phyloP scores from a whole-genome alignment of 2,329 filamentous ascomycete genomes.

The Teratosphaeria gauchensis region DNA sequence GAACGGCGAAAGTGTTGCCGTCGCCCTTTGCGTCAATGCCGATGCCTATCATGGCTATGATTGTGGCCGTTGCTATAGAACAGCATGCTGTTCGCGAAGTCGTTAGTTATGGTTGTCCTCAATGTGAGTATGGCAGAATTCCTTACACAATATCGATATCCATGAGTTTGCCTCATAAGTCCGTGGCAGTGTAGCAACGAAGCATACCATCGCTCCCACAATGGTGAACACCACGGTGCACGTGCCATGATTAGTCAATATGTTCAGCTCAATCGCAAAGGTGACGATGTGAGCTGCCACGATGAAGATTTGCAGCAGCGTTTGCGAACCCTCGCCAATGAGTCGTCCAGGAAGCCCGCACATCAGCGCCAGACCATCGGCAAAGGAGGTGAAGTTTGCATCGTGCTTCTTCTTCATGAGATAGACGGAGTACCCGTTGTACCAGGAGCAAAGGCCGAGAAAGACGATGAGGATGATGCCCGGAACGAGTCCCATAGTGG shows the following conservation, averaged over 20 bases:
- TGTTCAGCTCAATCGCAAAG: conserved; percentile 59
- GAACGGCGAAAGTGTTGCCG: conserved; percentile 28
- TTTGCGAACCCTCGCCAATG: conserved; percentile 51
- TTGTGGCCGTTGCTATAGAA: conserved; percentile 54
- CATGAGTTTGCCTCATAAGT: conserved; percentile 55
- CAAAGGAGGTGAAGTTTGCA: conserved; percentile 55
- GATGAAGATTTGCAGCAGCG: conserved; percentile 56
- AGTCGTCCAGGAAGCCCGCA: conserved; percentile 50
- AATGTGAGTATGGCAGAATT: background rate
- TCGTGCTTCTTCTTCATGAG: conserved; percentile 44
- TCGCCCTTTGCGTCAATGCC: conserved; percentile 40
- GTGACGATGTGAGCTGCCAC: conserved; percentile 64
- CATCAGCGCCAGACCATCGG: conserved; percentile 56
- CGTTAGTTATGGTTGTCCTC: background rate
- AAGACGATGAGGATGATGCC: conserved; percentile 45
- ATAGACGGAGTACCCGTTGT: conserved; percentile 51
- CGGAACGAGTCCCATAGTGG: conserved; percentile 35
- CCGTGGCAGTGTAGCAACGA: conserved; percentile 49
- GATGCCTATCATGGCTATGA: conserved; percentile 56
- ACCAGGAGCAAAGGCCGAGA: conserved; percentile 48
- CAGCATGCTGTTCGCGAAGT: conserved; percentile 41
- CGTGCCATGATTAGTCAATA: conserved; percentile 52
- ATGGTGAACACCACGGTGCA: conserved; percentile 48
- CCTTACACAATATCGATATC: conserved; percentile 49
- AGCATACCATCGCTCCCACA: conserved; percentile 50